phyloP scores from a whole-genome alignment of 257 asterid genomes.

The Orobanche coerulescens region DNA sequence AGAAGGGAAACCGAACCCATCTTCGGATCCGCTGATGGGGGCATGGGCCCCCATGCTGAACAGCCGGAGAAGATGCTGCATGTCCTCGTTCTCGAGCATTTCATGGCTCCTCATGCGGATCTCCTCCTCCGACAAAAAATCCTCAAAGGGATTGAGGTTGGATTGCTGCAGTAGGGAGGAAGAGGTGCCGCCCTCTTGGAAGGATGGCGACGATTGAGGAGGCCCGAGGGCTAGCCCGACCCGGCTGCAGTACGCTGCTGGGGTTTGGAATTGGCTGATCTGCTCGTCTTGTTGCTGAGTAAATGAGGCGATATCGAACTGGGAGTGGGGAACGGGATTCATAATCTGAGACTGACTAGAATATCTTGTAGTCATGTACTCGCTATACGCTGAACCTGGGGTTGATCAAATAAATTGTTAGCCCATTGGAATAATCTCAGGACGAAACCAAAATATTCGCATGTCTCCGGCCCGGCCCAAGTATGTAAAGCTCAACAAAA shows the following conservation, averaged over 20 bases:
- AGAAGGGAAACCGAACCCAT: constrained; percentile 51
- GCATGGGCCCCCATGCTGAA: constrained; percentile 79
- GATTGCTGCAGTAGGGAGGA: constrained; percentile 35
- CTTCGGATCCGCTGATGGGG: constrained; percentile 43
- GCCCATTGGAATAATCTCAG: not conserved
- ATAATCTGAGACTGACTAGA: constrained; percentile 37
- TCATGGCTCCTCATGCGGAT: constrained; percentile 84
- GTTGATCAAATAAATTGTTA: not conserved
- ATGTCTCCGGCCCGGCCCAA: too few species aligned
- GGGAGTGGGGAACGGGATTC: constrained; percentile 36
- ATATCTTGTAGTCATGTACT: constrained; percentile 41
- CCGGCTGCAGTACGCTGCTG: constrained; percentile 29
- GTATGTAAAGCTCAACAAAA: not conserved
- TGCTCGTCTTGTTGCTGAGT: constrained; percentile 36
- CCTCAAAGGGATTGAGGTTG: constrained; percentile 54
- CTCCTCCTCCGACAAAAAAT: constrained; percentile 80
- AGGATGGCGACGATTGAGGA: constrained; percentile 51
- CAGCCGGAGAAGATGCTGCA: constrained; percentile 84
- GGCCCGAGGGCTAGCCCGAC: constrained; percentile 68
- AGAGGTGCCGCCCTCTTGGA: constrained; percentile 36
- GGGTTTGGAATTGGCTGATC: constrained; percentile 38
- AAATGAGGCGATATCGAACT: constrained; percentile 36
- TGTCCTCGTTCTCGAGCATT: constrained; percentile 87
- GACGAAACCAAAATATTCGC: not conserved
- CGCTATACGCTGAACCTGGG: constrained; percentile 51